These are phyloP conservation scores for Moniliophthora roreri DNA, from an alignment of 1,284 basidiomycete species.

Conservation along the genomic window DNA sequence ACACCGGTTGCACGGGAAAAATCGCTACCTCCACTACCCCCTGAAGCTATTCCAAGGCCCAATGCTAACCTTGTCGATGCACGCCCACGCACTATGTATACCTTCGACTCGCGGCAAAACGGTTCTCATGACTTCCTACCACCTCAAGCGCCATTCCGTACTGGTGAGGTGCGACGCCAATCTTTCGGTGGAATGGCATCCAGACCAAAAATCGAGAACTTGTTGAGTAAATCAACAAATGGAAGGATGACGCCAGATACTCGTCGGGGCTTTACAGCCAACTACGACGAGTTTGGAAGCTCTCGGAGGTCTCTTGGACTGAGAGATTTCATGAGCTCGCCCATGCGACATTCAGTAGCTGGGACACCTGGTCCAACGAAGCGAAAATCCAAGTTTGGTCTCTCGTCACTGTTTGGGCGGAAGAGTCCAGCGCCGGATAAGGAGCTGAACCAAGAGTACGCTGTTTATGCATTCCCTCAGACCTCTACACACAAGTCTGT, in stretches of 20 bases:
- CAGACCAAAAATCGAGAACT: constrained; percentile 43
- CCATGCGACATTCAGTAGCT: constrained; percentile 11
- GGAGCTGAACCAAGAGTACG: constrained; percentile 29
- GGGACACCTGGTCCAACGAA: constrained; percentile 42
- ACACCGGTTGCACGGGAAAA: constrained; percentile 60
- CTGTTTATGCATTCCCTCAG: background rate
- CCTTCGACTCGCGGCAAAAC: constrained; percentile 52
- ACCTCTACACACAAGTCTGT: constrained; percentile 39
- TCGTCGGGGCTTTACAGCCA: constrained; percentile 31
- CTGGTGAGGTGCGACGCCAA: constrained; percentile 59
- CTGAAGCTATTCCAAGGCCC: constrained; percentile 42
- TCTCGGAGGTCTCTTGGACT: constrained; percentile 59
- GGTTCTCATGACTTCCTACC: constrained; percentile 50
- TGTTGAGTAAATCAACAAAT: constrained; percentile 14
- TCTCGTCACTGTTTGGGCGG: constrained; percentile 63
- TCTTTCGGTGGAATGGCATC: constrained; percentile 70
- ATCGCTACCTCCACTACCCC: constrained; percentile 72
- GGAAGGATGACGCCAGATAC: constrained; percentile 20
- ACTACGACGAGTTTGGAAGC: constrained; percentile 66
- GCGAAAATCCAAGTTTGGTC: constrained; percentile 69
- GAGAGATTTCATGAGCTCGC: constrained; percentile 1
- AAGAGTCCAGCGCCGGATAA: constrained; percentile 45
- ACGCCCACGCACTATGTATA: constrained; percentile 67
- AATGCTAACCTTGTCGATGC: constrained; percentile 32
- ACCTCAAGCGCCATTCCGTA: constrained; percentile 64